Evolutionary conservation across 306 rosid species (phyloP), one percentile per base, ranked within the genome.

Genomic region (Pyrus bretschneideri): DNA sequence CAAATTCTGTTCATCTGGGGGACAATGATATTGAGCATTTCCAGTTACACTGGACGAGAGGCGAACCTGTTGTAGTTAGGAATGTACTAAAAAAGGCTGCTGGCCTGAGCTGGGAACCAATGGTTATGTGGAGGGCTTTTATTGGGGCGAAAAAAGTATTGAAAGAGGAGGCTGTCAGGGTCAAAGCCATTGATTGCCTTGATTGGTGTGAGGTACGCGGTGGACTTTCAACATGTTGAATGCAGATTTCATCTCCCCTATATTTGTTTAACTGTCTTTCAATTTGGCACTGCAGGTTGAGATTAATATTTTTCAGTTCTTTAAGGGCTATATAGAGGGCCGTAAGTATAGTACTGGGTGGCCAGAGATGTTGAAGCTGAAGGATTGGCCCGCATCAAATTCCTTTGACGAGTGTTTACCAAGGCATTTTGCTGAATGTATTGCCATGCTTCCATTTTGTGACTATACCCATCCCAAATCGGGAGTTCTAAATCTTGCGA

Each of bases 81-180:
- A 85, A 89, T 73, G 81, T 80, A 22, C 81, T 69, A 67, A 84
- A 87, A 70, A 85, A 87, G 79, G 87, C 82, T 75, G 75, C 80
- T 68, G 93, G 93, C 71, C 93, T 89, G 72, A 89, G 93, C 81
- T 89, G 93, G 93, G 82, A 89, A 67, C 93, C 90, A n/a, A 89
- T 84, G 90, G 93, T 89, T 68, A 89, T 87, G 90, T 85, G 87
- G 90, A 89, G 89, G 80, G 93, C 93, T 69, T 87, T 87, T 60
- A 81, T 87, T 9, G 83, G 79, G 30, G 91, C 87, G 55, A 85
- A 69, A 68, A 76, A 69, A 13, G 68, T 76, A 73, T 59, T 85
- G 65, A 85, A 88, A 85, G 86, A 85, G 60, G 89, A 85, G 49
- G 84, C 84, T 31, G 33, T 59, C 58, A 73, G 59, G 77, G 79